Evolutionary conservation across 2,329 filamentous ascomycete species (phyloP), one percentile per base, ranked within the genome.

Genomic region (Sclerotinia borealis): DNA sequence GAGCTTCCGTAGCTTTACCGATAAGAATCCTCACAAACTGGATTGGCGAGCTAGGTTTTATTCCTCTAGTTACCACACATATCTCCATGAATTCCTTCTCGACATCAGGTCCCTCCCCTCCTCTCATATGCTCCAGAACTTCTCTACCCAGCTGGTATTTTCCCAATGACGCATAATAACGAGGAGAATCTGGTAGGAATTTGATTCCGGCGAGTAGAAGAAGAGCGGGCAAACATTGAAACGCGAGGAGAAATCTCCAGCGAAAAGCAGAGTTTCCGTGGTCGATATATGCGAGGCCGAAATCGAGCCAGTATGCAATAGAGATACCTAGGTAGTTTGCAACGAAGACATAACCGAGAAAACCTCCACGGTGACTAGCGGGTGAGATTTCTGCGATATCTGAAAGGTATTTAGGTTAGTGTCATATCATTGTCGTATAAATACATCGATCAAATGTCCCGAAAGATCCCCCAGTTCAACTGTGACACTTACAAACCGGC

Each of bases 151-250:
- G 59, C 17, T 67, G 43, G 10, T 63, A 29, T 8, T 55, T 54
- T 13, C 64, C 66, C 10, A 66, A 63, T 34, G 61, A 66, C 17
- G 62, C 64, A 22, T 65, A 52, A 39, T 64, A 67, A n/a, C 66
- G 64, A 41, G 79, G 79, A 22, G 76, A 78, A 63, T 81, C 79
- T 19, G 79, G 80, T 29, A 81, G 70, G 56, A 81, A 69, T 41
- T 74, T 75, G 47, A 80, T 70, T 19, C 74, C 76, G 17, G 66
- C 64, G 22, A 77, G 68, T 15, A 80, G 72, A 15, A 80, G 59
- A 17, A 80, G 66, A 3, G 77, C 75, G 4, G 79, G 79, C 13
- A 80, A 65, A 61, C 74, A 65, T 71, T 73, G 72, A 55, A 73
- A 72, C 13, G 68, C 73, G 27, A 75, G 66, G 17, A 70, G 70